Base-by-base conservation (phyloP, 1,284 basidiomycete species). In the Phellinidium pouzarii region DNA sequence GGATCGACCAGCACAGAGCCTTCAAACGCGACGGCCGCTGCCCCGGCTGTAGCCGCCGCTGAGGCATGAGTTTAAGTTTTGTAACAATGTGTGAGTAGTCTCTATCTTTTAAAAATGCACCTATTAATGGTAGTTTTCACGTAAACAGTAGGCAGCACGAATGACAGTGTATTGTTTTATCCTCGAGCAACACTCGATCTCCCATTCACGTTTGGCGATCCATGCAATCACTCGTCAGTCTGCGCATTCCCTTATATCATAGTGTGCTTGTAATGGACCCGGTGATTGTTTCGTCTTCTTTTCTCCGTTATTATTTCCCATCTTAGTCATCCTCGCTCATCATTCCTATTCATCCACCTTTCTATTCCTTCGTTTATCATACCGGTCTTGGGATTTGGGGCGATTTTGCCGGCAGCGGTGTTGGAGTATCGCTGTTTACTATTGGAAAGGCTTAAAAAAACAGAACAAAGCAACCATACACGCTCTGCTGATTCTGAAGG, bases 201-300 rank as follows among this genome's bases (percentile, higher is more conserved):
- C 40, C 37, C 20, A 44, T 48, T 40, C 46, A 48, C 53, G 36
- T 12, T 38, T 44, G 26, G 44, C 37, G 48, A 37, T 49, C 43
- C 19, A 23, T 22, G 41, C 23, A 27, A 31, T 17, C 42, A 27
- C 9, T 23, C 8, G n/a, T 14, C 34, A 17, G 42, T 42, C 27
- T 25, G 48, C 34, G 48, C 26, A 52, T 46, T 22, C 50, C 23
- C 44, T 27, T 46, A 46, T 52, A 52, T 36, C 44, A 46, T 52
- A 52, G 26, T 31, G 44, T 46, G 23, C 29, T 52, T 19, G 37
- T 52, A 52, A 52, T 52, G 50, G 50, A 52, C 50, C 23, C 14
- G 31, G 26, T 37, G 8, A n/a, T 17, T 27, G 6, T 25, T 8
- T 44, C 11, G 23, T 52, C 42, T 45, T 25, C 23, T 43, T 23